Evolutionary conservation across 345 rosid species (phyloP), one percentile per base, ranked within the genome.

Genomic region (Raphanus raphanistrum): DNA sequence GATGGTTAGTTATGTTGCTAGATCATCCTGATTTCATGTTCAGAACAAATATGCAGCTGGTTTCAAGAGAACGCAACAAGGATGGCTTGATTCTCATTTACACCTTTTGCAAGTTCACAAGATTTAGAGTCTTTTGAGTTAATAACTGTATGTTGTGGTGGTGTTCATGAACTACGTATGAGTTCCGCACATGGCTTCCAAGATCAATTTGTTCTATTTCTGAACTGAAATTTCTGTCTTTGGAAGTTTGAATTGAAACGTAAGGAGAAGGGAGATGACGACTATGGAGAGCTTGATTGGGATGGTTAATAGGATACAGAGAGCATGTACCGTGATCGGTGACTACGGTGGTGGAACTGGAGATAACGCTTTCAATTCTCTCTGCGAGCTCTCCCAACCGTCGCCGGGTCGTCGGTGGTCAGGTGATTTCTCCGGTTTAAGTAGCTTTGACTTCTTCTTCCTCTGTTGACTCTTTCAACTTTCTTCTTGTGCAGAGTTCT

Each of bases 331-430:
- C 21, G 87, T 90, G 2, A 91, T 94, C 61, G 99, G 99, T 4
- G 97, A 95, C 78, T 82, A 92, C 31, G 98, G 98, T 2, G 98
- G 94, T 60, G 93, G 77, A 55, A 63, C 80, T 66, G 86, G 84
- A 11, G 91, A 85, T 62, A 82, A 26, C 76, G 26, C 88, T 70
- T 88, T 90, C 79, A 85, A 87, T 79, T 90, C 98, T 61, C 97
- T 95, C 12, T 92, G 98, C 98, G 98, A 95, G 96, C 97, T 86
- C 93, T 92, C 38, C 97, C 92, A 8, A 80, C 97, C 35, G 97
- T 92, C 31, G 95, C 88, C 27, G 97, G 21, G 21, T 92, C 35
- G 95, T 88, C 32, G 97, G 97, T 77, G 97, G 97, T 76, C 97
- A 90, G 92, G 94, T 90, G 66, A 26, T 4, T 48, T 70, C 25